phyloP scores from a whole-genome alignment of 768 basidiomycete species.

The Auriculariales sp. region DNA sequence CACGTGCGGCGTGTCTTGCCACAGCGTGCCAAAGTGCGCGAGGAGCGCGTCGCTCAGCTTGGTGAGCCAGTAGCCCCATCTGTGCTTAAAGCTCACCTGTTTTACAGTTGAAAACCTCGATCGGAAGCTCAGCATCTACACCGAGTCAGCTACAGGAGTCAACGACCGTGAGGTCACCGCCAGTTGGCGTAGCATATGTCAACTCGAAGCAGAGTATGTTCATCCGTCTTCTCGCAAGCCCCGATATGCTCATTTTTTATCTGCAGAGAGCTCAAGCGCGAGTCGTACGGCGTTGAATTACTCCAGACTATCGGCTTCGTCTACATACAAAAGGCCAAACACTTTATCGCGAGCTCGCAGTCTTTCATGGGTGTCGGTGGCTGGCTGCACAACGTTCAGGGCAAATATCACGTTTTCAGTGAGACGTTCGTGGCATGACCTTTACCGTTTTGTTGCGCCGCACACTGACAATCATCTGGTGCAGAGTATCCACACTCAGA shows the following conservation, averaged over 20 bases:
- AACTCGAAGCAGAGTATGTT: constrained; percentile 69
- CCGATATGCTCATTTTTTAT: background rate
- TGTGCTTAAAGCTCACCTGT: background rate
- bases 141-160: constrained; percentile 59
- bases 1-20: background rate
- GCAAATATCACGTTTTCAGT: constrained; percentile 86
- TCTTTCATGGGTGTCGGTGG: constrained; percentile 72
- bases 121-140: constrained; percentile 75
- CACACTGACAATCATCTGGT: background rate
- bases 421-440: constrained; percentile 70
- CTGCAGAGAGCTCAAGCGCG: constrained; percentile 60
- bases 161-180: constrained; percentile 51
- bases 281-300: constrained; percentile 79
- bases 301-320: constrained; percentile 79
- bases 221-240: background rate
- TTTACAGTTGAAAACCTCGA: constrained; percentile 48
- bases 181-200: constrained; percentile 67
- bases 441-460: background rate
- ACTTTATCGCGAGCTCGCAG: constrained; percentile 60
- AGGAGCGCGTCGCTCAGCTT: constrained; percentile 60
- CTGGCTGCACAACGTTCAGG: constrained; percentile 85
- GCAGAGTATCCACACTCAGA: constrained; percentile 68
- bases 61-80: background rate
- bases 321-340: constrained; percentile 70
- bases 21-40: constrained; percentile 69